These are phyloP conservation scores for Xanthoparmelia taractica DNA, from an alignment of 495 filamentous ascomycete genomes.

Conservation along the genomic window DNA sequence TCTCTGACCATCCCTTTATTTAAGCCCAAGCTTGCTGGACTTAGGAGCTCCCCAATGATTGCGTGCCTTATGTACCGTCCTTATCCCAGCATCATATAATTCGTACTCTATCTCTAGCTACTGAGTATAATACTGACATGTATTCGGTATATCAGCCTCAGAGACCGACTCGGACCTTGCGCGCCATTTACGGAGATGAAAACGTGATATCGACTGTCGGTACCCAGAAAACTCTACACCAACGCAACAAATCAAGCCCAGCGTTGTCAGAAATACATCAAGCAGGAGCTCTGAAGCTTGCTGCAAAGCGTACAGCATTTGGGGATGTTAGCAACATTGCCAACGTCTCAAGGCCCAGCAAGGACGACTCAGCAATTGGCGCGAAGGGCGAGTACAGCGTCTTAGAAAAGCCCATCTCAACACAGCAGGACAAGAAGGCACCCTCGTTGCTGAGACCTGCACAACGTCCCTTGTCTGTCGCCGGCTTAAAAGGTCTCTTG, in stretches of 20 bases:
- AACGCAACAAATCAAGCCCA: slow-evolving; percentile 74
- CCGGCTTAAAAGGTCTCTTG: slow-evolving; percentile 40
- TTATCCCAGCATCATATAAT: no score
- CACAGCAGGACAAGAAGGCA: slow-evolving; percentile 40
- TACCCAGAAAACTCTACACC: slow-evolving; percentile 56
- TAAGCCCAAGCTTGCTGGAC: background rate
- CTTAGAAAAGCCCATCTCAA: slow-evolving; percentile 38
- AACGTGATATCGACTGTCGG: slow-evolving; percentile 50
- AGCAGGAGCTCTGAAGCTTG: slow-evolving; percentile 54
- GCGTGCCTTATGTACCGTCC: background rate
- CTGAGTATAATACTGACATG: slow-evolving; percentile 14
- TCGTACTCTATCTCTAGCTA: background rate
- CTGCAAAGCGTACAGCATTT: slow-evolving; percentile 67
- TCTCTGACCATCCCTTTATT: background rate
- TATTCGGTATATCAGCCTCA: slow-evolving; percentile 53
- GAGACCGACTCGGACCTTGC: slow-evolving; percentile 53
- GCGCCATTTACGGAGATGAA: slow-evolving; percentile 61
- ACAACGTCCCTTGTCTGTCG: slow-evolving; percentile 52
- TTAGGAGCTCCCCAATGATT: background rate
- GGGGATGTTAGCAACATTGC: slow-evolving; percentile 71
- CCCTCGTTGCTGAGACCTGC: slow-evolving; percentile 52
- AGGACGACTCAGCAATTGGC: slow-evolving; percentile 45
- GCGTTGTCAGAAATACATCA: slow-evolving; percentile 52
- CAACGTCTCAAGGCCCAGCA: slow-evolving; percentile 42
- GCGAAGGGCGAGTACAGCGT: slow-evolving; percentile 41